phyloP scores from a whole-genome alignment of 768 basidiomycete genomes.

The Cystofilobasidium bisporidii region DNA sequence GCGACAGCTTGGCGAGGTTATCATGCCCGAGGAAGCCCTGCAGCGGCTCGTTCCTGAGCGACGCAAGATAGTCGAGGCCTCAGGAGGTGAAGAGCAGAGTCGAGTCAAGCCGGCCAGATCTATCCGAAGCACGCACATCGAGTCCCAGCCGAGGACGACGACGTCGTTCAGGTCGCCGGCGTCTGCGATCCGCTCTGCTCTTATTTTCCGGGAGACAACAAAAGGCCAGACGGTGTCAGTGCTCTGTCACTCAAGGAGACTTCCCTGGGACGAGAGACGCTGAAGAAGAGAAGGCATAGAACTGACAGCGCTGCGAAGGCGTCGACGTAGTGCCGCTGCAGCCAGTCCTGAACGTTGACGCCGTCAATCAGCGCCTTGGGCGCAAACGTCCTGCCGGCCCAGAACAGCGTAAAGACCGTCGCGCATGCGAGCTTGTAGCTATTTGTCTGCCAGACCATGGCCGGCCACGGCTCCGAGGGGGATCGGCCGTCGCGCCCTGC shows the following conservation, averaged over 20 bases:
- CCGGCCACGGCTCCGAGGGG: slow-evolving; percentile 3
- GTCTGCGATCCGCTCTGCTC: slow-evolving; percentile 62
- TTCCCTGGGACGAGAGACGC: too few relatives aligned
- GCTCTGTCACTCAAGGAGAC: too few relatives aligned
- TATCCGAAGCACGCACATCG: slow-evolving; percentile 48
- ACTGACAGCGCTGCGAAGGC: slow-evolving; percentile 51
- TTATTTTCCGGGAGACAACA: too few relatives aligned
- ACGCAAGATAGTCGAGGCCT: not conserved
- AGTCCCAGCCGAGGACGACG: slow-evolving; percentile 93
- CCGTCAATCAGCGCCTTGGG: slow-evolving; percentile 83
- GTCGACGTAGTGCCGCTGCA: slow-evolving; percentile 65
- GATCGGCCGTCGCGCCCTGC: not conserved
- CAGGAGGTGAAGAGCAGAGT: not conserved
- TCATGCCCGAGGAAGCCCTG: slow-evolving; percentile 67
- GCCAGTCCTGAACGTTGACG: slow-evolving; percentile 77
- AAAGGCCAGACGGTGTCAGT: too few relatives aligned
- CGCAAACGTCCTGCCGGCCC: slow-evolving; percentile 76
- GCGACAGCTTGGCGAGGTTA: slow-evolving; percentile 58
- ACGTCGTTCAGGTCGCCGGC: slow-evolving; percentile 67
- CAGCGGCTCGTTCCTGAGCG: slow-evolving; percentile 64
- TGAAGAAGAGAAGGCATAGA: too few relatives aligned
- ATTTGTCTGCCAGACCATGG: slow-evolving; percentile 69
- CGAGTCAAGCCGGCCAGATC: too few relatives aligned
- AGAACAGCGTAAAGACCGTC: slow-evolving; percentile 90
- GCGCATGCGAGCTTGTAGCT: slow-evolving; percentile 77